Evolutionary conservation across 2,329 filamentous ascomycete species (phyloP), one percentile per base, ranked within the genome.

Genomic region (Calonectria naviculata): DNA sequence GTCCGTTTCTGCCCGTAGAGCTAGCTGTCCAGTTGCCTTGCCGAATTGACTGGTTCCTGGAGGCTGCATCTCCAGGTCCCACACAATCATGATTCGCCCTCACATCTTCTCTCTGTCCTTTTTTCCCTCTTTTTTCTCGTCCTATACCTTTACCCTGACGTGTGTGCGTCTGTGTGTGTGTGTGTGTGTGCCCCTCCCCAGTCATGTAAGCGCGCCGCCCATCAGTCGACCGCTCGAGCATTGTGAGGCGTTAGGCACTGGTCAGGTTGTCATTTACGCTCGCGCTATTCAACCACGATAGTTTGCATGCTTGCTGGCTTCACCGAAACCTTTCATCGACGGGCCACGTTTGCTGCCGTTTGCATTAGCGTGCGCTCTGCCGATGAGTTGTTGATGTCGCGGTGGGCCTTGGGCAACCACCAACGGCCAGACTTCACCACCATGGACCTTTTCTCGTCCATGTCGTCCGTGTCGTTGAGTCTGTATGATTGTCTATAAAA

Each of bases 341-440:
- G 41, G 26, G 65, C 65, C 65, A 67, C 65, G 65, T 67, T 46
- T 42, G 19, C 34, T 58, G 17, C 28, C 19, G 42, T 60, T 42
- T 67, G 65, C 65, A 67, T 67, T 67, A 67, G 65, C 54, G 65
- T 52, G 42, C 34, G 19, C n/a, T 29, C 46, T 52, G 31, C 41
- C 54, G 34, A 60, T 61, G 42, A 31, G 54, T 52, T 67, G 65
- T 67, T 61, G 52, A 65, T 65, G 24, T 61, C 19, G 6, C 9
- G 12, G 65, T 67, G 65, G 64, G 64, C 56, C 64, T 67, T 60
- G 64, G 64, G 64, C 64, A 24, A 49, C 44, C 21, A 41, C 52
- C 41, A n/a, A n/a, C n/a, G n/a, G 64, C 52, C 64, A 47, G 28
- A 58, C 52, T 46, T 58, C 41, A 46, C 64, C 52, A 58, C 8